A percentile compares a stretch with the other conserved stretches of the same genome.
These are phyloP conservation scores for Albugo laibachii DNA, from an alignment of 352 stramenopile species.

Conservation along the genomic window DNA sequence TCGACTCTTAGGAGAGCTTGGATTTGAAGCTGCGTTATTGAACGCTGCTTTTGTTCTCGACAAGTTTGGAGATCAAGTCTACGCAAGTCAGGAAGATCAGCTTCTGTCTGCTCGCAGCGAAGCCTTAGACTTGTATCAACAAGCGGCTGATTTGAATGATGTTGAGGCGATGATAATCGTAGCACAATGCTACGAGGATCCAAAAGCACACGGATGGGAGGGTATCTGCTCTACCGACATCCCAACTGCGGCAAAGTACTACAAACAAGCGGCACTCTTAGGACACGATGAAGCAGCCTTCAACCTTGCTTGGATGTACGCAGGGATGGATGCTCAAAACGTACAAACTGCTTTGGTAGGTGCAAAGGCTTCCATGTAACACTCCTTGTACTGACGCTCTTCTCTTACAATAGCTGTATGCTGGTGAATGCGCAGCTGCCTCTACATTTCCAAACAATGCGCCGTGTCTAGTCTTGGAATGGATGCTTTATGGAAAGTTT, in stretches of 20 bases:
- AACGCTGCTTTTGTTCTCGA: constrained; percentile 64
- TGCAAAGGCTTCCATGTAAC: background rate
- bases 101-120: constrained; percentile 12
- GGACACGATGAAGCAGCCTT: constrained; percentile 42
- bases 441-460: too few species aligned
- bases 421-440: too few species aligned
- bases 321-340: constrained; percentile 23
- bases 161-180: constrained; percentile 51
- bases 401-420: too few species aligned
- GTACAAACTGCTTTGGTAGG: constrained; percentile 18
- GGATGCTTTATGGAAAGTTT: too few species aligned
- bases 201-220: constrained; percentile 11
- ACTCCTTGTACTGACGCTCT: too few species aligned
- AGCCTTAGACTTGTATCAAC: constrained; percentile 30
- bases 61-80: constrained; percentile 25
- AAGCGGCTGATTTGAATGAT: constrained; percentile 36
- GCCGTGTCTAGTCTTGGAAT: too few species aligned
- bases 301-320: constrained; percentile 35
- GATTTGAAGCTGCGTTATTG: constrained; percentile 33
- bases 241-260: constrained; percentile 27
- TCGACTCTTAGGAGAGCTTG: constrained; percentile 31
- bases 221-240: constrained; percentile 31
- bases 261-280: constrained; percentile 23
- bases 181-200: constrained; percentile 34
- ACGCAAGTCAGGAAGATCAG: constrained; percentile 1